Evolutionary conservation across 2,329 filamentous ascomycete genomes (phyloP), one percentile per base, ranked within the genome.

Genomic region (Clonostachys rosea): DNA sequence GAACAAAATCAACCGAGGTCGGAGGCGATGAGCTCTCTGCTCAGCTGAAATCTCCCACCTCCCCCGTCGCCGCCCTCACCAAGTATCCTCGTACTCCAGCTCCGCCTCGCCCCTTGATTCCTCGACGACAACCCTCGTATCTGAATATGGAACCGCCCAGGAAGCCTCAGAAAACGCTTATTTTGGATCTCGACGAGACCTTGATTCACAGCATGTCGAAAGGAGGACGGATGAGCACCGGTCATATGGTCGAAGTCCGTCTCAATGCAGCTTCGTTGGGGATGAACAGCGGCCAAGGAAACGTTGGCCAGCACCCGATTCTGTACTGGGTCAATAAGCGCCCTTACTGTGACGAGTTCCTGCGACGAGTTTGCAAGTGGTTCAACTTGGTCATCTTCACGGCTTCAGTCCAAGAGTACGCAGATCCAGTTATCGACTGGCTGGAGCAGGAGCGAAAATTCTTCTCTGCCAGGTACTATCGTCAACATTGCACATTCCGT

Each of bases 241-340:
- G 94, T 16, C 94, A 99, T 69, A 99, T 99, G 94, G 91, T 99
- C 45, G 94, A 99, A 70, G 94, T 99, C 53, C 91, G 91, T 58
- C 78, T 96, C 50, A 89, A 87, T 63, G 85, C 85, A 49, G 84
- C 83, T 51, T 70, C 82, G 47, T 79, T 89, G 41, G 84, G 82
- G 47, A 79, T 81, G 43, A 83, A 81, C 34, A 84, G 86, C 24
- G 60, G 47, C 34, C 46, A 47, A 35, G 48, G 44, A 10, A 49
- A 59, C 18, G 62, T 62, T 42, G 89, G 91, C 39, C 92, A 96
- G 61, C 91, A 99, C 62, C 94, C 94, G 1, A 97, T 99, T 55
- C 71, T 99, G 51, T 99, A 99, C 73, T 99, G 96, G 74, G 94
- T 99, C 45, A 94, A 99, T 71, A 97, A 99, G 70, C 86, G 94